Percentiles rank a stretch among this genome's conserved stretches.
Evolutionary conservation across 495 filamentous ascomycete genomes (phyloP).

Genomic region (Annulohypoxylon bovei): DNA sequence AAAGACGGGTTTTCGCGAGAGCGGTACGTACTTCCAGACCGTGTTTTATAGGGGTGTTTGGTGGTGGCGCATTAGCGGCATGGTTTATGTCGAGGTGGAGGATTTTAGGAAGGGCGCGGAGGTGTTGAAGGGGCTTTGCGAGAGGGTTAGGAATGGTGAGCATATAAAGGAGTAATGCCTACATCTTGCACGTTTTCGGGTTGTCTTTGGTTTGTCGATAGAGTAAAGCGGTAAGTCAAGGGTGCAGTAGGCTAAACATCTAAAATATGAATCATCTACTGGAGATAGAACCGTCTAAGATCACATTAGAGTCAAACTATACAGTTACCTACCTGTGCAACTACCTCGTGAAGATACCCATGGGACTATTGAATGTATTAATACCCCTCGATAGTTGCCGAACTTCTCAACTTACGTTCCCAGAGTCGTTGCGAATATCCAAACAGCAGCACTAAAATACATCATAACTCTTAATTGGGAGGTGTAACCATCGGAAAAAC

Average conservation of each 20-base stretch:
- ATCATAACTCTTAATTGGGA: conserved; percentile 27
- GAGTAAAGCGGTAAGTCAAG: neutral
- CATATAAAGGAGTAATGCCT: conserved; percentile 12
- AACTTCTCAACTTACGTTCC: conserved; percentile 29
- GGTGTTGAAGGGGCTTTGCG: conserved; percentile 66
- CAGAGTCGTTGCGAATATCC: conserved; percentile 22
- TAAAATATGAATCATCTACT: neutral
- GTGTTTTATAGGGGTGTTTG: conserved; percentile 64
- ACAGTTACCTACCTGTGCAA: too few relatives aligned
- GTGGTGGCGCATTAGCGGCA: conserved; percentile 74
- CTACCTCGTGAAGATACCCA: neutral
- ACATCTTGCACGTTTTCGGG: neutral
- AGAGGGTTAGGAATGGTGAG: conserved; percentile 62
- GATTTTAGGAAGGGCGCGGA: conserved; percentile 73
- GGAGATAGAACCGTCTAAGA: neutral
- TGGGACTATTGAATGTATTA: conserved; percentile 4
- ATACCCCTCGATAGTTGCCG: conserved; percentile 31
- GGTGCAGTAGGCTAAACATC: too few relatives aligned
- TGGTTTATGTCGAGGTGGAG: conserved; percentile 73
- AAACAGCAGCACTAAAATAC: conserved; percentile 34
- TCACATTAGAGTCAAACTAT: too few relatives aligned
- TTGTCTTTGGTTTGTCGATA: neutral
- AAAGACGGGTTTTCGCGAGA: conserved; percentile 25
- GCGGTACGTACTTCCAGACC: conserved; percentile 48
- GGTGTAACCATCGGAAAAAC: conserved; percentile 31